Evolutionary conservation across 2,329 filamentous ascomycete species (phyloP).

Genomic region (Colletotrichum tamarilloi): DNA sequence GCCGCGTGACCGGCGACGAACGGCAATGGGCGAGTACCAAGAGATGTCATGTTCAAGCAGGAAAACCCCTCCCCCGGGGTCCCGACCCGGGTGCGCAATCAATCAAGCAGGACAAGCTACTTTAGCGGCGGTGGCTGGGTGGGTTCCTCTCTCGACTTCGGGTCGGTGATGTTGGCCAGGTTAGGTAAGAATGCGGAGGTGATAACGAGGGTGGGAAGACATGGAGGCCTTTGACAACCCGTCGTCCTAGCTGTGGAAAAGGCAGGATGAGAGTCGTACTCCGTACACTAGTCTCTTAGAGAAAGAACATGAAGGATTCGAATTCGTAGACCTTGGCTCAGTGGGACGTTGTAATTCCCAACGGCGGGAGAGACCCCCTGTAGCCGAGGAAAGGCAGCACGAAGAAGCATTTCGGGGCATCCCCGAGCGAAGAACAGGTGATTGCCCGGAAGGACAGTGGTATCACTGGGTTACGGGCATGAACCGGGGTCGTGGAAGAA

Average conservation of each 20-base stretch:
- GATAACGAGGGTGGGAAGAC: slow-evolving; percentile 14
- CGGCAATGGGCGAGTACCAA: not conserved
- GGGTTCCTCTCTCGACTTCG: not conserved
- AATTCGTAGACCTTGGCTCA: not conserved
- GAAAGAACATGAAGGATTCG: too few relatives aligned
- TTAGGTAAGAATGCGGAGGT: slow-evolving; percentile 33
- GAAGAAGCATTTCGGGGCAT: slow-evolving; percentile 25
- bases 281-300: too few relatives aligned
- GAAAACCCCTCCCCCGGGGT: not conserved
- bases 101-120: not conserved
- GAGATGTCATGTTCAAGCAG: not conserved
- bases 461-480: not conserved
- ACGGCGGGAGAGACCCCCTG: not conserved
- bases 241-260: not conserved
- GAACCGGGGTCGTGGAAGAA: not conserved
- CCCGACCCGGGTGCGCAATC: not conserved
- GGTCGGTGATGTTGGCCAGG: slow-evolving; percentile 30
- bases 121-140: slow-evolving; percentile 12
- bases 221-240: not conserved
- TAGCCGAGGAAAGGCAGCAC: not conserved
- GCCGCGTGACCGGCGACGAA: slow-evolving; percentile 16
- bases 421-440: slow-evolving; percentile 20
- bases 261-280: not conserved
- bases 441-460: not conserved
- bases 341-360: slow-evolving; percentile 5